Conservation (phyloP, 1,284 basidiomycete species). For the Tylopilus sp. region DNA sequence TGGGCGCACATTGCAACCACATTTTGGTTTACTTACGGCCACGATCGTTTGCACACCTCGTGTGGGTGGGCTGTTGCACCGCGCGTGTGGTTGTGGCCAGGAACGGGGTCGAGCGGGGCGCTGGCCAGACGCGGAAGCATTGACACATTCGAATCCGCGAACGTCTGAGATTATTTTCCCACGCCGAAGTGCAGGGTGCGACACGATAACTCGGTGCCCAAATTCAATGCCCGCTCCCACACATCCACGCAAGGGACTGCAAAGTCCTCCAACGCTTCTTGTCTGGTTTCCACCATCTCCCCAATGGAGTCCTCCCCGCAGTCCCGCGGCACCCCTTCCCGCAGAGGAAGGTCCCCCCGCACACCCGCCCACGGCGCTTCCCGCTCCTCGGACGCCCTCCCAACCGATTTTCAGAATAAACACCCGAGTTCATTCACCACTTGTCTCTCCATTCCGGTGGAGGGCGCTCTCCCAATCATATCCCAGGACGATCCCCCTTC, state of each 20-base stretch:
- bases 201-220: conserved; percentile 42
- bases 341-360: conserved; percentile 34
- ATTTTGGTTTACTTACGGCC: neutral
- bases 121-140: conserved; percentile 35
- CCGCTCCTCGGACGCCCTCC: conserved; percentile 28
- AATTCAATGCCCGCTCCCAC: conserved; percentile 42
- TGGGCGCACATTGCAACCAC: conserved; percentile 4
- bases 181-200: conserved; percentile 34
- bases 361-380: conserved; percentile 24
- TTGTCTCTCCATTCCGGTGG: conserved; percentile 51
- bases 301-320: conserved; percentile 17
- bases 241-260: conserved; percentile 33
- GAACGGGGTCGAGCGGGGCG: conserved; percentile 23
- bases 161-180: conserved; percentile 29
- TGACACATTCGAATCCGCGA: conserved; percentile 37
- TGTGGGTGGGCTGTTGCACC: conserved; percentile 13
- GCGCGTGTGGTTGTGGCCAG: neutral
- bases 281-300: conserved; percentile 10
- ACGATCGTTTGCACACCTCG: no score
- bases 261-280: conserved; percentile 14
- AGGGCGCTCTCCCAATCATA: conserved; percentile 48
- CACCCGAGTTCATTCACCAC: conserved; percentile 47
- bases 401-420: conserved; percentile 41
- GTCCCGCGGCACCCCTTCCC: conserved; percentile 29
- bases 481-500: conserved; percentile 28